Evolutionary conservation across 2,329 filamentous ascomycete genomes (phyloP), one percentile per base, ranked within the genome.

Genomic region (Cercospora nicotianae): DNA sequence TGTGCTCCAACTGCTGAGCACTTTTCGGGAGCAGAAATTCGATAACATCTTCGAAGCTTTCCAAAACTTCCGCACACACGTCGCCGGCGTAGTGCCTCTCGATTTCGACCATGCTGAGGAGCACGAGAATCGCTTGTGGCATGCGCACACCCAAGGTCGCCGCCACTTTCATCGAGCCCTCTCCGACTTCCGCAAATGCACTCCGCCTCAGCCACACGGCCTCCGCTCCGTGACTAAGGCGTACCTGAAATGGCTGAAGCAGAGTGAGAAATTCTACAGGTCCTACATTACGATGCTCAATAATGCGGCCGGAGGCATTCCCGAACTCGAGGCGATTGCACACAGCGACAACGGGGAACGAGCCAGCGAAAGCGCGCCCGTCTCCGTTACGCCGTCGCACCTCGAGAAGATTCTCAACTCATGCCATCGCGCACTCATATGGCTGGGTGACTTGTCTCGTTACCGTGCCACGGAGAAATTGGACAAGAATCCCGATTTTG

Each of bases 221-320:
- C 88, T 88, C 75, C 88, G 94, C 70, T 95, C 93, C 79, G 83
- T 94, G 61, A 90, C 92, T 78, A 94, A 91, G 80, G 86, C 90
- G 71, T 98, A 96, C 79, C 84, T 90, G 66, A 87, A 88, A 72
- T 98, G 96, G 78, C 88, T 98, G 73, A 96, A 94, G 80, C 90
- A 90, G 58, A 91, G 93, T 72, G 92, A 95, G 79, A 88, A 89
- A 75, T 97, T 96, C 79, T 98, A 98, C 83, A 89, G 91, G 75
- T 89, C 89, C 72, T 95, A 92, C 75, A 90, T 97, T 64, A 89
- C 94, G 78, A 88, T 90, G 66, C 84, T 97, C 26, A 89, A 90
- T 63, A 83, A 83, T 18, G 83, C 84, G 67, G 88, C 85, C 71
- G 82, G 84, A 39, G 85, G 84, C 45, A 83, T 90, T 48, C 79